Evolutionary conservation across 1,284 basidiomycete genomes (phyloP), one percentile per base, ranked within the genome.

Genomic region (Anthracocystis walkeri): DNA sequence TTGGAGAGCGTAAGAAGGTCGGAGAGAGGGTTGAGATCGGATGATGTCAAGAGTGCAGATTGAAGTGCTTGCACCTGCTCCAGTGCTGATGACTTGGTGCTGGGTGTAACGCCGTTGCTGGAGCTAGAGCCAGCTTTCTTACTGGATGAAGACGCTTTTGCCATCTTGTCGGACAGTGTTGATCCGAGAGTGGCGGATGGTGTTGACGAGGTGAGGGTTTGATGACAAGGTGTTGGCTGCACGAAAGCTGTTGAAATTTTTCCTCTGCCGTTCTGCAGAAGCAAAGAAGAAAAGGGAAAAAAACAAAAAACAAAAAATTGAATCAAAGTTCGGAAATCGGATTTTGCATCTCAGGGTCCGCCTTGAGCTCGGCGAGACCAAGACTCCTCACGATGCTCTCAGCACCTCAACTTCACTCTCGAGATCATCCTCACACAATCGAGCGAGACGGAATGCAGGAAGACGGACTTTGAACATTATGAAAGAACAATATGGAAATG

Each of bases 1-100:
- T 55, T 69, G 20, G 70, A 57, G 44, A 82, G 58, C 12, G 65
- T 33, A 29, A 80, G 67, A 29, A 82, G 73, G 46, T 82, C 76
- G 12, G 72, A 63, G 35, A 82, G 62, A 4, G 81, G 81, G 50
- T 82, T 82, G 53, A 82, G 75, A 53, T 82, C 80, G 11, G 80
- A 68, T 1, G 76, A 80, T 2, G 69, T 66, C 7, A 78, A 60
- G 29, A 82, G 75, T 18, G 66, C 59, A 18, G 50, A 42, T 38
- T 81, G 78, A 6, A 81, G 52, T 7, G 68, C 55, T 18, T 66
- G 58, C 14, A 78, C 69, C 45, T 68, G 60, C 29, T 66, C 58
- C 46, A 75, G 20, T 5, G 54, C 54, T 1, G 65, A 52, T 11
- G 44, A n/a, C 12, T 53, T 33, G n/a, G 41, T 38, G 7, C 33